These are phyloP conservation scores for Cinnamomum micranthum DNA, from an alignment of 164 flowering plant species.

Conservation along the genomic window DNA sequence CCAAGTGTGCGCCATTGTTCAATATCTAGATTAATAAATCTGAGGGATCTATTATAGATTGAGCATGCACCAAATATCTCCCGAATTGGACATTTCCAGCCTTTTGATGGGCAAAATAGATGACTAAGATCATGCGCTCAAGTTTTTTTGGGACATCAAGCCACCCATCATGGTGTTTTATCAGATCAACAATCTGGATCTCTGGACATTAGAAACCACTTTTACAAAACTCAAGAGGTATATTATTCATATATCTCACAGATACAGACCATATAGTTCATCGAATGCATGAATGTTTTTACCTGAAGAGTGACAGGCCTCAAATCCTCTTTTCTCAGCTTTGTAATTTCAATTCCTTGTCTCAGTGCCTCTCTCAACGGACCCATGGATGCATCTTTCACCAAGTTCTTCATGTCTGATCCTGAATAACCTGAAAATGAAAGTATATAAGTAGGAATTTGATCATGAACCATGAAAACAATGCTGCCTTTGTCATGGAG, in stretches of 20 bases:
- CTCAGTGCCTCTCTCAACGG: slow-evolving; percentile 85
- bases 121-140: not conserved
- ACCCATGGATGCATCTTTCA: slow-evolving; percentile 98
- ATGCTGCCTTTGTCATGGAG: not conserved
- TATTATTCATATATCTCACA: not conserved
- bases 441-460: not conserved
- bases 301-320: slow-evolving; percentile 81
- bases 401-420: slow-evolving; percentile 97
- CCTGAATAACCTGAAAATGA: slow-evolving; percentile 79
- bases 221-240: not conserved
- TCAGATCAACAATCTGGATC: not conserved
- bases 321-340: slow-evolving; percentile 83
- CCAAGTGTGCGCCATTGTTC: not conserved
- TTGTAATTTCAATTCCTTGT: slow-evolving; percentile 81
- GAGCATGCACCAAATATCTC: not conserved
- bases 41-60: not conserved
- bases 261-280: not conserved
- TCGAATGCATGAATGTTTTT: slow-evolving; percentile 11
- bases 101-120: too few relatives aligned
- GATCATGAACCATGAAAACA: not conserved
- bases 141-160: not conserved
- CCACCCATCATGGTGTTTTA: not conserved
- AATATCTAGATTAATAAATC: too few relatives aligned
- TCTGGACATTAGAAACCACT: not conserved
- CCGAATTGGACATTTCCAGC: not conserved